Percentiles rank a stretch among this genome's conserved stretches.
Evolutionary conservation across 805 yeast genomes (phyloP).

Genomic region (Ogataea pilisensis): DNA sequence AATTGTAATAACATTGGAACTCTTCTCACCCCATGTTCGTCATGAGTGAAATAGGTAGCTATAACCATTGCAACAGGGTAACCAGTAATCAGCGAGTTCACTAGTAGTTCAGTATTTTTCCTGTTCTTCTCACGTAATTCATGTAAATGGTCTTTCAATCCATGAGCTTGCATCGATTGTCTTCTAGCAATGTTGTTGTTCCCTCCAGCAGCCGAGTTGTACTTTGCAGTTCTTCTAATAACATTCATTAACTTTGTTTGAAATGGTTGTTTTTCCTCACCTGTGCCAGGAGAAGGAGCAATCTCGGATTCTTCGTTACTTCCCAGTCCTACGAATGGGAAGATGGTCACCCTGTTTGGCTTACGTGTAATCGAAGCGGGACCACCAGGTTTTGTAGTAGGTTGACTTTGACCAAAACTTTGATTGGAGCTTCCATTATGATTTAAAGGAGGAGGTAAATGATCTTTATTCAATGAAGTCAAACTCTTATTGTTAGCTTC

Average conservation of each 20-base stretch:
- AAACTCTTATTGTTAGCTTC: neutral
- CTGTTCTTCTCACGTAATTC: slow-evolving; percentile 24
- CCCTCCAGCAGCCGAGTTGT: slow-evolving; percentile 8
- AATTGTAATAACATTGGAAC: slow-evolving; percentile 80
- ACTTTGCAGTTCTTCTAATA: slow-evolving; percentile 10
- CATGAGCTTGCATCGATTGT: slow-evolving; percentile 8
- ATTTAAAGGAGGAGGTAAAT: too few relatives aligned
- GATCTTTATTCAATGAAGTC: neutral
- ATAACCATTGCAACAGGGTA: slow-evolving; percentile 71
- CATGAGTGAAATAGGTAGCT: slow-evolving; percentile 70
- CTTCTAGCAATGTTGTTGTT: neutral
- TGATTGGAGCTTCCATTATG: too few relatives aligned
- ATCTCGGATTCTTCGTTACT: neutral
- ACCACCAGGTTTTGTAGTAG: too few relatives aligned
- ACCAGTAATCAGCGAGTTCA: slow-evolving; percentile 56
- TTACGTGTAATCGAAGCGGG: too few relatives aligned
- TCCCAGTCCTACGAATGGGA: slow-evolving; percentile 12
- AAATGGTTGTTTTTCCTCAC: slow-evolving; percentile 16
- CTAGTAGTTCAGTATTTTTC: slow-evolving; percentile 29
- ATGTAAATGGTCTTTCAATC: slow-evolving; percentile 12
- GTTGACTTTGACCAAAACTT: neutral
- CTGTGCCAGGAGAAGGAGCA: neutral
- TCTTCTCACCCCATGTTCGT: slow-evolving; percentile 70
- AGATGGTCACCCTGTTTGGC: slow-evolving; percentile 9
- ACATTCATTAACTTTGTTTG: slow-evolving; percentile 19